phyloP scores from a whole-genome alignment of 2,329 filamentous ascomycete species.

The Septoria linicola region DNA sequence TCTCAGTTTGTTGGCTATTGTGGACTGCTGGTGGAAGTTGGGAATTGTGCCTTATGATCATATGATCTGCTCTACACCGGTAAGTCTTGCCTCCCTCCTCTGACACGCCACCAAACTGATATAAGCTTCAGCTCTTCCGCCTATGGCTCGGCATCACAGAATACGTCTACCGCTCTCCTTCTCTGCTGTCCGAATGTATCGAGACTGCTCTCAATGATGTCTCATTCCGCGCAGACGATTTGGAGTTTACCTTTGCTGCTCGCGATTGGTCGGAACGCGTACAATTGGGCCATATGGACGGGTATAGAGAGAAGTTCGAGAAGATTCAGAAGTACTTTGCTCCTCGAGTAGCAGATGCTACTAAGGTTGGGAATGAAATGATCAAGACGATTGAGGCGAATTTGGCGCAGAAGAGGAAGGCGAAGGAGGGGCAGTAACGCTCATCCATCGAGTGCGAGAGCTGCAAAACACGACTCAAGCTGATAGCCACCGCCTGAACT shows the following conservation, averaged over 20 bases:
- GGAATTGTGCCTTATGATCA: conserved; percentile 96
- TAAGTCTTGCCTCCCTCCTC: conserved; percentile 42
- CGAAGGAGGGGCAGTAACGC: background rate
- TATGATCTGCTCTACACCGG: conserved; percentile 97
- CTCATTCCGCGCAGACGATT: conserved; percentile 88
- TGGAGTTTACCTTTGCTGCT: conserved; percentile 97
- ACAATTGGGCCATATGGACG: conserved; percentile 84
- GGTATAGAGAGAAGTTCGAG: conserved; percentile 87
- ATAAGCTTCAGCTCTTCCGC: conserved; percentile 68
- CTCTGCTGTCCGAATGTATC: conserved; percentile 74
- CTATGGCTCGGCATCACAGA: conserved; percentile 97
- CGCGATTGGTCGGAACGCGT: conserved; percentile 95
- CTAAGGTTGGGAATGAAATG: conserved; percentile 90
- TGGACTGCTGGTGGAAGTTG: conserved; percentile 95
- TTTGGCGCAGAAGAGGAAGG: conserved; percentile 43
- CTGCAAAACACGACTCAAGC: too few species aligned
- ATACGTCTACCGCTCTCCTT: conserved; percentile 82
- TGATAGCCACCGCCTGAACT: too few species aligned
- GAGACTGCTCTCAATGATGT: conserved; percentile 84
- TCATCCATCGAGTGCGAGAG: too few species aligned
- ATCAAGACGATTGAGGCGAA: conserved; percentile 92
- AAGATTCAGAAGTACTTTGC: conserved; percentile 89
- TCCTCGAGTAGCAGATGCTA: conserved; percentile 83
- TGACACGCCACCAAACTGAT: background rate
- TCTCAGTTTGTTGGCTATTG: conserved; percentile 88